Base-by-base conservation (phyloP, 768 basidiomycete genomes). In the Kwoniella europaea region DNA sequence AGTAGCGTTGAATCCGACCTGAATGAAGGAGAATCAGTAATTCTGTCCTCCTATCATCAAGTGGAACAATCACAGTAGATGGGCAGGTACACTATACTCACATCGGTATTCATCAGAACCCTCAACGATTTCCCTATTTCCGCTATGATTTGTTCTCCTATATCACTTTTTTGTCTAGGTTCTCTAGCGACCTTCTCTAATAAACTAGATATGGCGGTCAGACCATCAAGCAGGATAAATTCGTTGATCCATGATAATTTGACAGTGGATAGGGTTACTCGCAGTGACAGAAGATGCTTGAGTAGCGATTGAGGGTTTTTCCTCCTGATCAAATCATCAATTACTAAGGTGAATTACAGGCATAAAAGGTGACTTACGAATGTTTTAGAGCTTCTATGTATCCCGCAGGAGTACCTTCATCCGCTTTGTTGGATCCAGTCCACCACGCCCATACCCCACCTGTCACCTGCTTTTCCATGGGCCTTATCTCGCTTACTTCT, bases 191-290 rank as follows among this genome's bases (percentile, higher is more conserved):
- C 22, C 89, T 90, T 71, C 18, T 67, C 53, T 22, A 72, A 52
- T 4, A 71, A 18, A 3, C 80, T 82, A 15, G 88, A 88, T 12
- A 98, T 83, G 2, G 84, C 86, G 63, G 89, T 88, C 66, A 94
- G 83, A 0, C 94, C 94, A 43, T 89, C 88, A 0, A 82, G 76
- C 1, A 86, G 85, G n/a, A 92, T 85, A 78, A 97, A 96, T 44
- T 90, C 89, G 74, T 90, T 86, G 61, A 94, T 89, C 89, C 93
- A 95, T 2, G 86, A 83, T 13, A 94, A 70, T 69, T 89, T 90
- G 0, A 91, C 92, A 0, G 93, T 94, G 2, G 93, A 92, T 1
- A 97, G 85, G 76, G 93, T 91, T 0, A 94, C 91, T 2, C 94
- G 89, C 18, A 98, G 86, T 1, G 90, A 89, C 54, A 93, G 91